These are phyloP conservation scores for Penicillium sp. DNA, from an alignment of 2,329 filamentous ascomycete species.

Conservation along the genomic window DNA sequence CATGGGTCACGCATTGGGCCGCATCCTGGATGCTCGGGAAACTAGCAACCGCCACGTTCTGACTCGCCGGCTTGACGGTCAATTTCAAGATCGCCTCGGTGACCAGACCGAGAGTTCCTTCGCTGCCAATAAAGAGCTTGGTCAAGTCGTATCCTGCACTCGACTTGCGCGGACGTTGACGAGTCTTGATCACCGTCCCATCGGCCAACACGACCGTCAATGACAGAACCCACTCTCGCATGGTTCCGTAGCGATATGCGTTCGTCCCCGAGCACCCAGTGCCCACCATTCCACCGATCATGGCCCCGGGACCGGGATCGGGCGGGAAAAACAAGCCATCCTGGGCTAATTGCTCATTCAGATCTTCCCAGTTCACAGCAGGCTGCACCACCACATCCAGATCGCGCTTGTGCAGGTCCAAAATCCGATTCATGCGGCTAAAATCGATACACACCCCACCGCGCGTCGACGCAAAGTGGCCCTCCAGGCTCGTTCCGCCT, in stretches of 20 bases:
- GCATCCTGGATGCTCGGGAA: conserved; percentile 62
- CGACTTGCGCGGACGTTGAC: conserved; percentile 80
- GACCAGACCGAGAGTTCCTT: conserved; percentile 84
- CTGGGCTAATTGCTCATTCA: conserved; percentile 70
- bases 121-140: conserved; percentile 80
- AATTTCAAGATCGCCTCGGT: conserved; percentile 88
- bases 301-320: conserved; percentile 82
- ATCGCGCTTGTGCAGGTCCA: conserved; percentile 70
- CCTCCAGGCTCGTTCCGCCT: conserved; percentile 83
- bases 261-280: conserved; percentile 66
- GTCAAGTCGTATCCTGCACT: conserved; percentile 90
- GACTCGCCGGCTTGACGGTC: conserved; percentile 70
- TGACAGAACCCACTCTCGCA: conserved; percentile 87
- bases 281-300: conserved; percentile 70
- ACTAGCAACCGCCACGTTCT: conserved; percentile 70
- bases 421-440: conserved; percentile 72
- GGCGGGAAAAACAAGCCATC: conserved; percentile 85
- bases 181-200: conserved; percentile 82
- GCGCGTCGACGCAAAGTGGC: conserved; percentile 76
- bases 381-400: conserved; percentile 72
- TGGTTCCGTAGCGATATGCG: conserved; percentile 86
- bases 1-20: conserved; percentile 70
- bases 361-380: conserved; percentile 76
- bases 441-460: conserved; percentile 86
- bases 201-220: conserved; percentile 86